These are phyloP conservation scores for Trichosporon asahii DNA, from an alignment of 1,284 basidiomycete species.

Conservation along the genomic window DNA sequence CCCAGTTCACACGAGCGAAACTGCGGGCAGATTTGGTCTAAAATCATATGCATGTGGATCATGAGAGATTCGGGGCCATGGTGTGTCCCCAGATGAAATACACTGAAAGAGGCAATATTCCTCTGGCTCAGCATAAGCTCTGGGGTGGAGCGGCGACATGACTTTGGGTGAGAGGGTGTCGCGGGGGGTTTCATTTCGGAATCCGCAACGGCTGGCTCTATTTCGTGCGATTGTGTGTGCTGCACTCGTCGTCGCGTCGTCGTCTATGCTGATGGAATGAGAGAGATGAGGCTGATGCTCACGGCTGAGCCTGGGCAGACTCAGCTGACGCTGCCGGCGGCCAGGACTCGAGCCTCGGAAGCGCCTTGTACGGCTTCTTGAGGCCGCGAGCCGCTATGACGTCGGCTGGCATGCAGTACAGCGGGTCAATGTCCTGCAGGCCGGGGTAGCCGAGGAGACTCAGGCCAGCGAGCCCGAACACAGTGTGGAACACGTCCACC, in stretches of 20 bases:
- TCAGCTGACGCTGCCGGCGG: constrained; percentile 5
- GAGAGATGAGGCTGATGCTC: neutral
- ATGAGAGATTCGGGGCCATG: neutral
- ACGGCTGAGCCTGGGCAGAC: neutral
- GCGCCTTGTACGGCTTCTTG: constrained; percentile 37
- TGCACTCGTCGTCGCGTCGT: no score
- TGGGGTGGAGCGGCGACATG: constrained; percentile 1
- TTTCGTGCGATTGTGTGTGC: neutral
- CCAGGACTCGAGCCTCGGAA: constrained; percentile 31
- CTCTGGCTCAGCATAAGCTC: neutral
- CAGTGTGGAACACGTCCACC: constrained; percentile 93
- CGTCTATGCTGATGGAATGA: neutral
- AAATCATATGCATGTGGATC: neutral
- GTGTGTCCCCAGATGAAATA: neutral
- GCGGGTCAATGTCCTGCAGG: constrained; percentile 79
- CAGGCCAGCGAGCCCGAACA: constrained; percentile 86
- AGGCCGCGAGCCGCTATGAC: constrained; percentile 68
- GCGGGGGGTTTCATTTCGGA: neutral
- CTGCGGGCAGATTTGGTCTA: neutral
- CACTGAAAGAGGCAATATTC: neutral
- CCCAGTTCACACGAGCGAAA: neutral
- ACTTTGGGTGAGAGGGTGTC: neutral
- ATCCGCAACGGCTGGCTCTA: neutral
- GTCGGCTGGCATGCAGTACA: constrained; percentile 89
- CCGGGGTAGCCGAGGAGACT: constrained; percentile 85